A percentile compares a stretch with the other conserved stretches of the same genome.
These are phyloP conservation scores for Ophiocordyceps camponoti-leonardi DNA, from an alignment of 2,329 filamentous ascomycete genomes.

Conservation along the genomic window DNA sequence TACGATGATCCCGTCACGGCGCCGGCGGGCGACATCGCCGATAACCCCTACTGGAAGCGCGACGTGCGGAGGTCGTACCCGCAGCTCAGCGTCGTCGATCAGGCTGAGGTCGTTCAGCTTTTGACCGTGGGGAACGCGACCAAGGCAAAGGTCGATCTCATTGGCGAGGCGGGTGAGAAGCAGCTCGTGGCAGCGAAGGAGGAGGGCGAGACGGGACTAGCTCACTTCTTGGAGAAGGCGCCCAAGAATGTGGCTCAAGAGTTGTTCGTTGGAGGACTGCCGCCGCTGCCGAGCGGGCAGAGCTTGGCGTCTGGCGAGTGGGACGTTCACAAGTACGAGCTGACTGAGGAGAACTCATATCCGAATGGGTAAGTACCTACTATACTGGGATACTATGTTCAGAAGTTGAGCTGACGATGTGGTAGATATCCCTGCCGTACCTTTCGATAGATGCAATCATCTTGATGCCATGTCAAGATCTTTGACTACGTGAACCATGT, in stretches of 20 bases:
- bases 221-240: slow-evolving; percentile 48
- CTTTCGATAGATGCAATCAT: slow-evolving; percentile 26
- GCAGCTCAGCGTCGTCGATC: slow-evolving; percentile 58
- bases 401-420: neutral
- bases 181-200: slow-evolving; percentile 58
- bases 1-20: slow-evolving; percentile 38
- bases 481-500: neutral
- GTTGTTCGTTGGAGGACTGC: slow-evolving; percentile 61
- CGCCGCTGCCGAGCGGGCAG: slow-evolving; percentile 68
- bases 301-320: slow-evolving; percentile 33
- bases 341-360: slow-evolving; percentile 55
- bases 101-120: slow-evolving; percentile 73
- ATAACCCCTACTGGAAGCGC: slow-evolving; percentile 60
- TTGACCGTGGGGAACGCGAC: slow-evolving; percentile 71
- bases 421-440: slow-evolving; percentile 46
- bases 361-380: slow-evolving; percentile 42
- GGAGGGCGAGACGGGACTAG: slow-evolving; percentile 57
- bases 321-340: slow-evolving; percentile 51
- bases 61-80: slow-evolving; percentile 75
- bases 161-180: slow-evolving; percentile 44
- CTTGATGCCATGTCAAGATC: neutral
- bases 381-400: too few relatives aligned
- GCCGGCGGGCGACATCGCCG: slow-evolving; percentile 26
- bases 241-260: slow-evolving; percentile 40
- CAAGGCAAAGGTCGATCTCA: slow-evolving; percentile 64